A percentile compares a stretch with the other conserved stretches of the same genome.
Evolutionary conservation across 2,329 filamentous ascomycete genomes (phyloP).

Genomic region (Phaeosphaeriaceae sp.): DNA sequence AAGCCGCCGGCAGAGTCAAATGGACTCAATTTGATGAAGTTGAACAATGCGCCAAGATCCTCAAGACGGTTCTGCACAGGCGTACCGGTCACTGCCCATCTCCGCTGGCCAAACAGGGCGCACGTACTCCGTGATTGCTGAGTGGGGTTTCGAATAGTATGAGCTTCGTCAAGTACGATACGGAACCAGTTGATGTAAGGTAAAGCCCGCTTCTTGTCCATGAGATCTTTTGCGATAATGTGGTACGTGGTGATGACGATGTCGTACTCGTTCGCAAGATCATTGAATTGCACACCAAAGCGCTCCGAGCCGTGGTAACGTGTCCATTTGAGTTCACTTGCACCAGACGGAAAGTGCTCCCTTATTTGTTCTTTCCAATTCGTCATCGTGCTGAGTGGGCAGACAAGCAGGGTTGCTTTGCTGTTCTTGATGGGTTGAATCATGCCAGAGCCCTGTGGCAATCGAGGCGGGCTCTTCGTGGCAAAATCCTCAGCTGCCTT

Average conservation of each 20-base stretch:
- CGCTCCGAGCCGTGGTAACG: conserved; percentile 86
- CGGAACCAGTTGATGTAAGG: conserved; percentile 89
- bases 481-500: conserved; percentile 70
- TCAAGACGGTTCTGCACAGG: conserved; percentile 90
- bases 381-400: conserved; percentile 85
- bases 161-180: conserved; percentile 92
- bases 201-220: conserved; percentile 68
- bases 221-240: conserved; percentile 80
- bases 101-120: conserved; percentile 76
- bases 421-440: conserved; percentile 64
- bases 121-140: conserved; percentile 89
- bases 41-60: conserved; percentile 85
- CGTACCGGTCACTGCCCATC: conserved; percentile 97
- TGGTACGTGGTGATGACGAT: conserved; percentile 93
- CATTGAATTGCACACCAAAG: conserved; percentile 64
- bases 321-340: conserved; percentile 68
- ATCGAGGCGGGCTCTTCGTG: conserved; percentile 54
- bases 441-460: conserved; percentile 1
- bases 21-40: conserved; percentile 82
- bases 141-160: conserved; percentile 86
- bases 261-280: conserved; percentile 74
- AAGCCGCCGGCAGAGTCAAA: conserved; percentile 83
- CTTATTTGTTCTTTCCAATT: conserved; percentile 96
- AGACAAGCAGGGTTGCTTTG: conserved; percentile 83
- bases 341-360: conserved; percentile 72